Evolutionary conservation across 345 rosid species (phyloP).

Genomic region (Melastoma malabathricum): DNA sequence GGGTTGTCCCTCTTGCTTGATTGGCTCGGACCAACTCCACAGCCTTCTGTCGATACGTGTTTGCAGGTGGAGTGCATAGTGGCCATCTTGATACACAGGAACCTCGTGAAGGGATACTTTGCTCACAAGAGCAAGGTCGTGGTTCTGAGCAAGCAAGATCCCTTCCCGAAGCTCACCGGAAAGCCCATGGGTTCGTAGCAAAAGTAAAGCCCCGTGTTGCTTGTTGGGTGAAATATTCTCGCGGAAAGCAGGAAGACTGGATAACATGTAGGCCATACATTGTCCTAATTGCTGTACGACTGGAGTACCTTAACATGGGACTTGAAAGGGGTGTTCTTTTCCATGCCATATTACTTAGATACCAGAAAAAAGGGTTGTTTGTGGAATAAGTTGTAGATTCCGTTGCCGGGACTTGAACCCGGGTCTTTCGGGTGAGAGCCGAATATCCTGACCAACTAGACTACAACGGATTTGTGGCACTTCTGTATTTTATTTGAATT

Average conservation of each 20-base stretch:
- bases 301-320: too few species aligned
- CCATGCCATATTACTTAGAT: too few species aligned
- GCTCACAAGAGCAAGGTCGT: constrained; percentile 95
- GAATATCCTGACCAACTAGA: constrained; percentile 65
- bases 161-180: constrained; percentile 74
- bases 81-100: constrained; percentile 76
- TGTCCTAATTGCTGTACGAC: too few species aligned
- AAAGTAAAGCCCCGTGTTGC: background rate
- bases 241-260: too few species aligned
- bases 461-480: constrained; percentile 43
- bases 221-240: too few species aligned
- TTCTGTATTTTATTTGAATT: too few species aligned
- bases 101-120: constrained; percentile 77
- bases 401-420: constrained; percentile 85
- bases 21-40: background rate
- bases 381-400: constrained; percentile 14
- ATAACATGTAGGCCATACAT: too few species aligned
- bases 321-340: too few species aligned
- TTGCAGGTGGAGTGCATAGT: constrained; percentile 85
- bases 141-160: constrained; percentile 94
- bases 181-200: constrained; percentile 62
- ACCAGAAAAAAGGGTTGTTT: too few species aligned
- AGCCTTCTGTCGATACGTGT: background rate
- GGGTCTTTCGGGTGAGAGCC: constrained; percentile 78
- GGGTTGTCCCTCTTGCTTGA: background rate